These are phyloP conservation scores for Populus nigra DNA, from an alignment of 345 rosid genomes.

Conservation along the genomic window DNA sequence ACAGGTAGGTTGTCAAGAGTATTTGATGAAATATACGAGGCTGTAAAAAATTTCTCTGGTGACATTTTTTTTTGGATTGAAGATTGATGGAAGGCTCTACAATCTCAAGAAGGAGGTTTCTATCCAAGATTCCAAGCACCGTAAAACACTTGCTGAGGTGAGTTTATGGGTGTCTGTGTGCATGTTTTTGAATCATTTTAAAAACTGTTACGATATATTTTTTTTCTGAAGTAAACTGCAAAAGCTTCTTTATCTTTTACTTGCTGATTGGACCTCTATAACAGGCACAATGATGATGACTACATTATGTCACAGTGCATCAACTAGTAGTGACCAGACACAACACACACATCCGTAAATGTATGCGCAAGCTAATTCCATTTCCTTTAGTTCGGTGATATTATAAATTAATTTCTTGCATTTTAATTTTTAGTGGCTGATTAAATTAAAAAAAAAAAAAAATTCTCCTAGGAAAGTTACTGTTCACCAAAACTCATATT, in stretches of 20 bases:
- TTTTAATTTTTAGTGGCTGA: background rate
- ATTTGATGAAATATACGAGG: background rate
- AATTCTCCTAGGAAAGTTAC: too few relatives aligned
- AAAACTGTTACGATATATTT: background rate
- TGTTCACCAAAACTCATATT: too few relatives aligned
- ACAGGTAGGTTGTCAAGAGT: slow-evolving; percentile 48
- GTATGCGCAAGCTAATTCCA: background rate
- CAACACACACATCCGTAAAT: background rate
- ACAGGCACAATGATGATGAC: background rate
- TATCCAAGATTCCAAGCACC: slow-evolving; percentile 87
- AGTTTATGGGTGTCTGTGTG: slow-evolving; percentile 16
- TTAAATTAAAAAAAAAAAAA: background rate
- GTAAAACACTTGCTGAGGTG: slow-evolving; percentile 93
- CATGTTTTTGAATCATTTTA: background rate
- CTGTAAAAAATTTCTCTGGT: slow-evolving; percentile 3
- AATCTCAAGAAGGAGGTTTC: slow-evolving; percentile 91
- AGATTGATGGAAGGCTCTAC: slow-evolving; percentile 88
- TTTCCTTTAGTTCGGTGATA: background rate
- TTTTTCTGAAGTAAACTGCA: background rate
- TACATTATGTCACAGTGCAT: too few relatives aligned
- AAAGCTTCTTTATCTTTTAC: background rate
- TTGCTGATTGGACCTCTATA: background rate
- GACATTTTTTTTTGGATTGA: slow-evolving; percentile 31
- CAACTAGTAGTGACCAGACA: too few relatives aligned
- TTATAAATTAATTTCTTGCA: background rate